Percentiles rank a stretch among this genome's conserved stretches.
Conservation (phyloP, 192 early-diverging fungal species). For the Backusella mclennaniae region DNA sequence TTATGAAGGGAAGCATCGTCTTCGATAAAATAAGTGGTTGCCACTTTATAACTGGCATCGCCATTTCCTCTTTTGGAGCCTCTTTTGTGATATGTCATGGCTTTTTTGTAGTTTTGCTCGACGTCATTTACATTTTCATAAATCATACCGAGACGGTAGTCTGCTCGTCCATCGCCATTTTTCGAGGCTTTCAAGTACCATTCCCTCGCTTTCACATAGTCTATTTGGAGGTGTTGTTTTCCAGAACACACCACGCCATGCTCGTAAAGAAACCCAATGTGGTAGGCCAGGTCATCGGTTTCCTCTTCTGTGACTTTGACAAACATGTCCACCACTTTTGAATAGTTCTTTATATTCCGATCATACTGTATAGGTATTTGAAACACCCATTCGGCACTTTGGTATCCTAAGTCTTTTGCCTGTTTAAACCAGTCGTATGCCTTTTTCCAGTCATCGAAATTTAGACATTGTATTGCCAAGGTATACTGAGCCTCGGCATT, state of each 20-base stretch:
- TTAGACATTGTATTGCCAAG: neutral
- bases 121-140: neutral
- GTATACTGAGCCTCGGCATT: neutral
- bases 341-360: neutral
- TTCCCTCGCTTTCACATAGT: neutral
- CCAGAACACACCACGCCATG: neutral
- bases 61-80: neutral
- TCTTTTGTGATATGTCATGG: neutral
- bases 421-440: neutral
- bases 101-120: neutral
- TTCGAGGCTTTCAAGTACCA: neutral
- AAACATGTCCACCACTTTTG: neutral
- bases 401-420: neutral
- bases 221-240: neutral
- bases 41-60: neutral
- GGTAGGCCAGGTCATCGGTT: neutral
- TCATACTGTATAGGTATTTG: neutral
- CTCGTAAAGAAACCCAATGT: neutral
- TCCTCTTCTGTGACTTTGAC: neutral
- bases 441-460: neutral
- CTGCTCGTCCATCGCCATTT: neutral
- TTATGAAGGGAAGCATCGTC: neutral
- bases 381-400: neutral
- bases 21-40: neutral
- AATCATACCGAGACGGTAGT: neutral